Conservation (phyloP, 805 yeast species). For the Yarrowia sp. region DNA sequence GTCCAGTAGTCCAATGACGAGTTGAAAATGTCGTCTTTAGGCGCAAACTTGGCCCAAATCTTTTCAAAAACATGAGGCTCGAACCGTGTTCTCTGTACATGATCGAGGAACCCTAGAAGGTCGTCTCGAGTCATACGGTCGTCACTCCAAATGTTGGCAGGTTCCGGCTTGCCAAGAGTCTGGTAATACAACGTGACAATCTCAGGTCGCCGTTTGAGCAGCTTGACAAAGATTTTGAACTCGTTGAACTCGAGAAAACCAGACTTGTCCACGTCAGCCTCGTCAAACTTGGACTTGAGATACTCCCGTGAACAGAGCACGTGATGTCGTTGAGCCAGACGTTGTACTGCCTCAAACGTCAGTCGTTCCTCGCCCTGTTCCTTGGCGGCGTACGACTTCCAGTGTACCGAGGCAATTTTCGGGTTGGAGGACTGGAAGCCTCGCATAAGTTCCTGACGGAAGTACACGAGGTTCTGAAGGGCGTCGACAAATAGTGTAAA, state of each 20-base stretch:
- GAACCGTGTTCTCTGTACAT: slow-evolving; percentile 48
- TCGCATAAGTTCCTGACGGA: slow-evolving; percentile 59
- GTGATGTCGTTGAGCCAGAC: slow-evolving; percentile 63
- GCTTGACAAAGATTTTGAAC: slow-evolving; percentile 69
- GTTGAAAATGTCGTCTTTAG: slow-evolving; percentile 23
- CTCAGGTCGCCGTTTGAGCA: slow-evolving; percentile 65
- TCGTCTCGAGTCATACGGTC: slow-evolving; percentile 30
- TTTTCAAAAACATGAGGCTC: slow-evolving; percentile 36
- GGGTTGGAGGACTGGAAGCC: slow-evolving; percentile 62
- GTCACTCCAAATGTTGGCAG: not conserved
- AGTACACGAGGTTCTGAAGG: slow-evolving; percentile 51
- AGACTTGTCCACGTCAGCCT: slow-evolving; percentile 49
- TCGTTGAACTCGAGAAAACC: slow-evolving; percentile 63
- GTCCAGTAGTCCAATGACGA: slow-evolving; percentile 24
- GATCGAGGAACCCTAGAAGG: slow-evolving; percentile 46
- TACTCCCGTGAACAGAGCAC: slow-evolving; percentile 61
- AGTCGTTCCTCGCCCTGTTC: slow-evolving; percentile 35
- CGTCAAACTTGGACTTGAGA: slow-evolving; percentile 50
- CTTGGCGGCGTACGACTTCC: slow-evolving; percentile 48
- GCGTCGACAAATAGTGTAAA: slow-evolving; percentile 55
- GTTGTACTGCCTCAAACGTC: slow-evolving; percentile 63
- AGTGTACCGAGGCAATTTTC: slow-evolving; percentile 59
- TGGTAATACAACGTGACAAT: slow-evolving; percentile 49
- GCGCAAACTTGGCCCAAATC: slow-evolving; percentile 43
- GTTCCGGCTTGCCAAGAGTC: slow-evolving; percentile 29